Evolutionary conservation across 108 stramenopile genomes (phyloP).

Genomic region (Cyclotella choctawhatcheeana): DNA sequence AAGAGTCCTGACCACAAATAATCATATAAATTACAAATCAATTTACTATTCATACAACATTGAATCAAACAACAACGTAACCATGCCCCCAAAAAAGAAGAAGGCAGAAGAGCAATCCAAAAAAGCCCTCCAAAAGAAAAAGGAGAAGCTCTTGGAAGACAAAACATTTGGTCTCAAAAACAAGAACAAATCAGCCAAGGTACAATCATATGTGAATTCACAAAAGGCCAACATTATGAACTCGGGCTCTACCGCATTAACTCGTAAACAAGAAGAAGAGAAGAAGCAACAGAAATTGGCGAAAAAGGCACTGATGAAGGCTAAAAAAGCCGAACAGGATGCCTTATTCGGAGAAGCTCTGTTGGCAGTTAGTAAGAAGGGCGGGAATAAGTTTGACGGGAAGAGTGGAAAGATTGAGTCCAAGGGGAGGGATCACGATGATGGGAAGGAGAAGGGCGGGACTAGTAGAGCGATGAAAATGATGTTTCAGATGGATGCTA

Average conservation of each 20-base stretch:
- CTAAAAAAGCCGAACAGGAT: conserved; percentile 81
- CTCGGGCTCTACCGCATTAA: conserved; percentile 64
- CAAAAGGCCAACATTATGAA: conserved; percentile 70
- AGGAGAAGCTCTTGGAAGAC: conserved; percentile 82
- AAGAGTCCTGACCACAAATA: too few species aligned
- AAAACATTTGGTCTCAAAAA: conserved; percentile 93
- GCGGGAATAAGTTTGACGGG: conserved; percentile 41
- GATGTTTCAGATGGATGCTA: conserved; percentile 90
- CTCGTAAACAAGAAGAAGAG: conserved; percentile 65
- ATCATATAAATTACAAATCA: too few species aligned
- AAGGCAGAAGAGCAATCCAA: conserved; percentile 60
- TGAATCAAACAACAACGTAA: conserved; percentile 23
- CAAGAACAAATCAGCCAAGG: conserved; percentile 89
- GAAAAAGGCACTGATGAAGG: conserved; percentile 74
- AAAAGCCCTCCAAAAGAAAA: conserved; percentile 89
- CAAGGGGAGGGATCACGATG: conserved; percentile 77
- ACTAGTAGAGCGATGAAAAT: conserved; percentile 77
- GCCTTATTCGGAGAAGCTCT: conserved; percentile 87
- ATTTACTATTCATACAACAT: too few species aligned
- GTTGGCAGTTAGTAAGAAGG: conserved; percentile 77
- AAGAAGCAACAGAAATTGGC: conserved; percentile 67
- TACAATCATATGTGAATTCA: conserved; percentile 62
- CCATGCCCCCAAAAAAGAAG: conserved; percentile 66
- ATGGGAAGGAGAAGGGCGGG: conserved; percentile 65
- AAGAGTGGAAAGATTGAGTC: conserved; percentile 78